Evolutionary conservation across 371 early-diverging fungal species (phyloP).

Genomic region (Mucor circinelloides): DNA sequence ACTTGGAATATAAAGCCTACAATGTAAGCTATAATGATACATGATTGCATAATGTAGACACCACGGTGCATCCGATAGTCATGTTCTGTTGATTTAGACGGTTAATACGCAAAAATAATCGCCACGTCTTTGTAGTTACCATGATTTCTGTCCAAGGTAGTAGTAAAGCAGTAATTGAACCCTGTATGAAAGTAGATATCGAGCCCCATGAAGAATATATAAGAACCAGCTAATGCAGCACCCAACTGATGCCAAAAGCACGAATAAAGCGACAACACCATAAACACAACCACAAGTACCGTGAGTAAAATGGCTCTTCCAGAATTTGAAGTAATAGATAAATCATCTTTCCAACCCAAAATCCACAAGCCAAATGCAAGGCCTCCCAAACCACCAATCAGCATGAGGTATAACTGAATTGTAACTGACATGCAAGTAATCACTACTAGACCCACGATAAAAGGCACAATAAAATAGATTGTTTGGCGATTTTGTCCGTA

Average conservation of each 20-base stretch:
- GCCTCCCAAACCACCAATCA: slow-evolving; percentile 66
- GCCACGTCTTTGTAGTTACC: slow-evolving; percentile 8
- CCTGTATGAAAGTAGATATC: slow-evolving; percentile 80
- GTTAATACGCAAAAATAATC: not conserved
- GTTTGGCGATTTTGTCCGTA: slow-evolving; percentile 38
- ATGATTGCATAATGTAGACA: slow-evolving; percentile 32
- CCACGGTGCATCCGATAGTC: slow-evolving; percentile 22
- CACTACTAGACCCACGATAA: slow-evolving; percentile 33
- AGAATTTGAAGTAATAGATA: slow-evolving; percentile 52
- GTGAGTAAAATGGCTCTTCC: slow-evolving; percentile 72
- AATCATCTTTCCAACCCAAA: slow-evolving; percentile 58
- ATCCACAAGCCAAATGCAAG: slow-evolving; percentile 65
- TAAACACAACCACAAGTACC: slow-evolving; percentile 54
- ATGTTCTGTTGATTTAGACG: slow-evolving; percentile 1
- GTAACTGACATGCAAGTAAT: slow-evolving; percentile 37
- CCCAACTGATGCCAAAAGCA: slow-evolving; percentile 63
- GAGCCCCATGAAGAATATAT: slow-evolving; percentile 70
- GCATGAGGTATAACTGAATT: slow-evolving; percentile 35
- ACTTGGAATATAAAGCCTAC: slow-evolving; percentile 22
- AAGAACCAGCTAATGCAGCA: slow-evolving; percentile 72
- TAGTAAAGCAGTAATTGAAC: slow-evolving; percentile 50
- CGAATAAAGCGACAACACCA: slow-evolving; percentile 54
- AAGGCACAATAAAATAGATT: slow-evolving; percentile 55
- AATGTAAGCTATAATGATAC: slow-evolving; percentile 26
- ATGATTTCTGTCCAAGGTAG: slow-evolving; percentile 37